A percentile compares a stretch with the other conserved stretches of the same genome.
Conservation (phyloP, 768 basidiomycete species). For the Symmetrospora coprosmae region DNA sequence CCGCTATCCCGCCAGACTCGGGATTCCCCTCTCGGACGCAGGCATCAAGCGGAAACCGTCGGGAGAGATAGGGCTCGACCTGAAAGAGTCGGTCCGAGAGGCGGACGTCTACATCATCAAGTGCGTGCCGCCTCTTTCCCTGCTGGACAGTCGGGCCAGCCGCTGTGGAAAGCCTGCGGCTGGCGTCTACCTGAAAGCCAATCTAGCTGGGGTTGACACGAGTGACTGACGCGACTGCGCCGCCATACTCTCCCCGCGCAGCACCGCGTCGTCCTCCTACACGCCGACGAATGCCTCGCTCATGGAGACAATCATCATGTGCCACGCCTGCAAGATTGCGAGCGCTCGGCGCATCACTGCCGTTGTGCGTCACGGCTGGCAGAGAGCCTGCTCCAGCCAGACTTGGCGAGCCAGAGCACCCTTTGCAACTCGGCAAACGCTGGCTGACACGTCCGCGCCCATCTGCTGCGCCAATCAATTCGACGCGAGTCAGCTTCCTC, state of each 20-base stretch:
- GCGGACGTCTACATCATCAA: slow-evolving; percentile 99
- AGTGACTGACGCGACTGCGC: too few species aligned
- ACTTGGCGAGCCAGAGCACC: too few species aligned
- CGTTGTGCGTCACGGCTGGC: slow-evolving; percentile 41
- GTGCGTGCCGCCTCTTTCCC: slow-evolving; percentile 33
- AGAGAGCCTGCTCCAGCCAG: background rate
- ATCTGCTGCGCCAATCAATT: background rate
- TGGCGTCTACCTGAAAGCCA: too few species aligned
- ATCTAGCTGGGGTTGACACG: too few species aligned
- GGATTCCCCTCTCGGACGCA: slow-evolving; percentile 71
- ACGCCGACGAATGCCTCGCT: slow-evolving; percentile 66
- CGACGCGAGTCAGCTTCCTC: slow-evolving; percentile 41
- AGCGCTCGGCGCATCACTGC: slow-evolving; percentile 95
- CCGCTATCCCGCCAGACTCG: slow-evolving; percentile 49
- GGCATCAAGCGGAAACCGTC: slow-evolving; percentile 72
- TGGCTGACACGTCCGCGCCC: background rate
- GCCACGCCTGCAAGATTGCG: slow-evolving; percentile 99
- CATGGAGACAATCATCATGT: slow-evolving; percentile 98
- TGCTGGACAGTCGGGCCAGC: background rate
- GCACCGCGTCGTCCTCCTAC: slow-evolving; percentile 56
- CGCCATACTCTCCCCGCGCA: too few species aligned
- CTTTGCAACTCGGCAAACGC: background rate
- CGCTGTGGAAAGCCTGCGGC: slow-evolving; percentile 4
- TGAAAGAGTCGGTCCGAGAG: slow-evolving; percentile 89
- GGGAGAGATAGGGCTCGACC: slow-evolving; percentile 80